A percentile compares a stretch with the other conserved stretches of the same genome.
Evolutionary conservation across 1,284 basidiomycete genomes (phyloP).

Genomic region (Pholiota adiposa): DNA sequence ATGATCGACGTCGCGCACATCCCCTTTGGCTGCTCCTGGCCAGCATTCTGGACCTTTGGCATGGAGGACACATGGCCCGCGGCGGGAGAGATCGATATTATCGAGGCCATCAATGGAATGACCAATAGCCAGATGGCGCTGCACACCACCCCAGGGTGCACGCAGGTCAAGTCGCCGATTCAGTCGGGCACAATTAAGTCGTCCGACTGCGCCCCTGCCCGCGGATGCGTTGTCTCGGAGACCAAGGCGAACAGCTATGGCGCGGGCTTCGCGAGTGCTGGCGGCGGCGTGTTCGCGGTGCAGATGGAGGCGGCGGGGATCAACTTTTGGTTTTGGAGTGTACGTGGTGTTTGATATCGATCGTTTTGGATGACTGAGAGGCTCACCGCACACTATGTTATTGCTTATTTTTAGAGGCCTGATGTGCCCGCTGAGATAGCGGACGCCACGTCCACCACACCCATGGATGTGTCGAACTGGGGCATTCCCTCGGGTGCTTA

Average conservation of each 20-base stretch:
- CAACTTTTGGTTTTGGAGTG: constrained; percentile 77
- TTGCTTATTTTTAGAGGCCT: constrained; percentile 37
- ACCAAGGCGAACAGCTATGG: constrained; percentile 63
- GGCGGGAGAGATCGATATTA: constrained; percentile 61
- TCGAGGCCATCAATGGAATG: constrained; percentile 59
- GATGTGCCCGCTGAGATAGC: constrained; percentile 42
- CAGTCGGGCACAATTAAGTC: constrained; percentile 40
- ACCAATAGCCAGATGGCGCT: constrained; percentile 64
- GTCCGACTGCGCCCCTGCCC: constrained; percentile 51
- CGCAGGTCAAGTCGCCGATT: constrained; percentile 28
- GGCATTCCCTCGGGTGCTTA: constrained; percentile 40
- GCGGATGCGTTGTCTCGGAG: constrained; percentile 68
- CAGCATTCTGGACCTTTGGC: constrained; percentile 59
- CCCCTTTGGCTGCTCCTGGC: constrained; percentile 71
- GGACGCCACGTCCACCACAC: constrained; percentile 35
- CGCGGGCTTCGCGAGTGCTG: constrained; percentile 58
- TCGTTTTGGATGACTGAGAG: neutral
- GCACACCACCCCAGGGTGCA: constrained; percentile 51
- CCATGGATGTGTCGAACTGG: constrained; percentile 49
- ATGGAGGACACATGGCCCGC: constrained; percentile 52
- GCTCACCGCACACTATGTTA: neutral
- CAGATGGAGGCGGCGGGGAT: constrained; percentile 64
- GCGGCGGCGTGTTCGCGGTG: constrained; percentile 76
- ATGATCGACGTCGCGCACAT: constrained; percentile 61
- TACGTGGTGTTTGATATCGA: constrained; percentile 39